Evolutionary conservation across 352 stramenopile genomes (phyloP).

Genomic region (Phytophthora constricta): DNA sequence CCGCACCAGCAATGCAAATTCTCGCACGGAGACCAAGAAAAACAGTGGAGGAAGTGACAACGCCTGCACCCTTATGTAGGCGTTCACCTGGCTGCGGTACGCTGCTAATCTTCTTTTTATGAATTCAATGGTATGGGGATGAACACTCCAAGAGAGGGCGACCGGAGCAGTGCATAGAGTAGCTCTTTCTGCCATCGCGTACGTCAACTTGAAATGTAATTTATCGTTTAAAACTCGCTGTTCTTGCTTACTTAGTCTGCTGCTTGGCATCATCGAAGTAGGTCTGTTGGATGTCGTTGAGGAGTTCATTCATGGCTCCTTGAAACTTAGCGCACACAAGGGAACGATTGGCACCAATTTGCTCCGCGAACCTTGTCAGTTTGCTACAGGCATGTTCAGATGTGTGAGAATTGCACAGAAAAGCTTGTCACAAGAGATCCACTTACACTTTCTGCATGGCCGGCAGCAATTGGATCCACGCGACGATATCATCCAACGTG

Average conservation of each 20-base stretch:
- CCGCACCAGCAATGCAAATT: constrained; percentile 38
- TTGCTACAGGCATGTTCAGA: too few relatives aligned
- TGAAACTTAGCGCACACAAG: constrained; percentile 78
- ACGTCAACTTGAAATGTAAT: constrained; percentile 29
- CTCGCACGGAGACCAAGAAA: constrained; percentile 45
- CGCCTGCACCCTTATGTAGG: constrained; percentile 73
- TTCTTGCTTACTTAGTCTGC: constrained; percentile 45
- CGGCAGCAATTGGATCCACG: constrained; percentile 79
- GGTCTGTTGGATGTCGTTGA: constrained; percentile 70
- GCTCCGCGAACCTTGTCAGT: constrained; percentile 79
- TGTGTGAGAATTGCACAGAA: too few relatives aligned
- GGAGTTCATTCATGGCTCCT: constrained; percentile 75
- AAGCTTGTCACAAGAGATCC: background rate
- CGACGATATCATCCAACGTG: constrained; percentile 73
- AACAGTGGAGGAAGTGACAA: constrained; percentile 54
- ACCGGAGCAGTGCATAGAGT: background rate
- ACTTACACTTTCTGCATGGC: constrained; percentile 85
- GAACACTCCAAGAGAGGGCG: too few relatives aligned
- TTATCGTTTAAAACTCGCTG: constrained; percentile 34
- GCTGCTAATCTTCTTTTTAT: constrained; percentile 38
- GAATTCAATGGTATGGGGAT: too few relatives aligned
- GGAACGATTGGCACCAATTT: constrained; percentile 62
- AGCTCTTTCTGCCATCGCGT: background rate
- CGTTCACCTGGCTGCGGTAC: background rate
- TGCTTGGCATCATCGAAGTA: constrained; percentile 63